Conservation (phyloP, 495 filamentous ascomycete species). For the Hypoxylon rickii region DNA sequence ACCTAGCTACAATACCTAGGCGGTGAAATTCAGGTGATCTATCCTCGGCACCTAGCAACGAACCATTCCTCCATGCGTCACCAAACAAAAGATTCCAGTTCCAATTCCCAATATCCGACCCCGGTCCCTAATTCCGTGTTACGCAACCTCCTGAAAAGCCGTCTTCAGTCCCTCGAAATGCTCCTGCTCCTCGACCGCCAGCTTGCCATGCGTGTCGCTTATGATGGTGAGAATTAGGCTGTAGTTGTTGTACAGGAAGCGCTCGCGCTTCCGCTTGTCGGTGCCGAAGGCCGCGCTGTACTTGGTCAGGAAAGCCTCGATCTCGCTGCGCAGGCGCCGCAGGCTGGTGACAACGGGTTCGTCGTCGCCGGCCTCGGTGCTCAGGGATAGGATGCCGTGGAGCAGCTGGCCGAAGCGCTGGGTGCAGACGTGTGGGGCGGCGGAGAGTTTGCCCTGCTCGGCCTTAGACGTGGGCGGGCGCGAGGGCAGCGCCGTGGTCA, state of each 20-base stretch:
- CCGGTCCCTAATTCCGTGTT: too few species aligned
- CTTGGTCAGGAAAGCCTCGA: slow-evolving; percentile 76
- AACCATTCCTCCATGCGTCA: too few species aligned
- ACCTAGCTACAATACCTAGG: too few species aligned
- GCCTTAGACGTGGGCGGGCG: slow-evolving; percentile 58
- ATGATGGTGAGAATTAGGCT: slow-evolving; percentile 89
- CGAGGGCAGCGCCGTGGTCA: slow-evolving; percentile 54
- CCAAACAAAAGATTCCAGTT: too few species aligned
- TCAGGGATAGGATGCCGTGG: slow-evolving; percentile 80
- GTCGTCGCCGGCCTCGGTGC: slow-evolving; percentile 85
- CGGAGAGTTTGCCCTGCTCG: slow-evolving; percentile 67
- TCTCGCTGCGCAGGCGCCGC: slow-evolving; percentile 72
- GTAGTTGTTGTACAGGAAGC: slow-evolving; percentile 95
- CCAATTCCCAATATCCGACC: slow-evolving; percentile 21
- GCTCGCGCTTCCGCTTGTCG: slow-evolving; percentile 76
- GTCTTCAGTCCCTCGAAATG: slow-evolving; percentile 66
- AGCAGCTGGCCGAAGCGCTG: slow-evolving; percentile 91
- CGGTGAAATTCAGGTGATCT: too few species aligned
- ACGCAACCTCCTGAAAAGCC: slow-evolving; percentile 48
- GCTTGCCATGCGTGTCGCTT: slow-evolving; percentile 77
- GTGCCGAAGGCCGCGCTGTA: slow-evolving; percentile 61
- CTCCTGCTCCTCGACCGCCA: slow-evolving; percentile 73
- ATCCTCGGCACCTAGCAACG: too few species aligned
- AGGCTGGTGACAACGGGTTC: slow-evolving; percentile 87
- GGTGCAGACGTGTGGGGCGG: slow-evolving; percentile 87